Percentiles rank a stretch among this genome's conserved stretches.
Evolutionary conservation across 805 yeast genomes (phyloP).

Genomic region (Myxozyma lipomycoides): DNA sequence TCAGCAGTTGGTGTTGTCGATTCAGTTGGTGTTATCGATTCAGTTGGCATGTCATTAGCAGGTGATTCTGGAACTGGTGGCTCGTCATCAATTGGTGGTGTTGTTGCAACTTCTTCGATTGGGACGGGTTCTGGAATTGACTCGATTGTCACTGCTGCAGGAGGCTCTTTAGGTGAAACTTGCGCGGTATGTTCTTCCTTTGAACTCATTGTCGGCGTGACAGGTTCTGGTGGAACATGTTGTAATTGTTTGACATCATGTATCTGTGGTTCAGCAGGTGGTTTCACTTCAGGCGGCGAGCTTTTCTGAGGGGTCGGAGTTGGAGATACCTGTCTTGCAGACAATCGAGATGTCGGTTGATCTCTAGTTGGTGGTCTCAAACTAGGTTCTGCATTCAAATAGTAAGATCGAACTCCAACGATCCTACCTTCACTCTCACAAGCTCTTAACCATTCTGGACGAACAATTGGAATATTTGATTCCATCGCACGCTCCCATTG

Average conservation of each 20-base stretch:
- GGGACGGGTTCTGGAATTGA: background rate
- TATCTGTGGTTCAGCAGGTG: background rate
- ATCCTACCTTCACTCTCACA: slow-evolving; percentile 84
- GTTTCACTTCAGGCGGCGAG: background rate
- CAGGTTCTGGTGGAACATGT: background rate
- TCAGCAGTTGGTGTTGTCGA: background rate
- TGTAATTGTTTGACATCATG: background rate
- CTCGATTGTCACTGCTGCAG: background rate
- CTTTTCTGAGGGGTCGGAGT: background rate
- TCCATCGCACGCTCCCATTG: slow-evolving; percentile 77
- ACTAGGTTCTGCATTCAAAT: slow-evolving; percentile 40
- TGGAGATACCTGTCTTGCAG: no score
- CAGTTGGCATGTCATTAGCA: background rate
- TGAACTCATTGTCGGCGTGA: background rate
- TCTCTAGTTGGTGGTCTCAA: slow-evolving; percentile 28
- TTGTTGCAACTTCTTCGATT: background rate
- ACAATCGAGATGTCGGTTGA: background rate
- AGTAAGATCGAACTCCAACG: slow-evolving; percentile 83
- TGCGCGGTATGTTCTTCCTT: background rate
- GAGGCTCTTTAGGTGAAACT: background rate
- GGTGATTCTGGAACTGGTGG: no score
- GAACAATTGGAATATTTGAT: slow-evolving; percentile 83
- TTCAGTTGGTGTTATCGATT: background rate
- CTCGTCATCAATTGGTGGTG: background rate
- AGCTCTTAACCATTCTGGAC: slow-evolving; percentile 96